Evolutionary conservation across 495 filamentous ascomycete genomes (phyloP), one percentile per base, ranked within the genome.

Genomic region (Aspergillus haitiensis): DNA sequence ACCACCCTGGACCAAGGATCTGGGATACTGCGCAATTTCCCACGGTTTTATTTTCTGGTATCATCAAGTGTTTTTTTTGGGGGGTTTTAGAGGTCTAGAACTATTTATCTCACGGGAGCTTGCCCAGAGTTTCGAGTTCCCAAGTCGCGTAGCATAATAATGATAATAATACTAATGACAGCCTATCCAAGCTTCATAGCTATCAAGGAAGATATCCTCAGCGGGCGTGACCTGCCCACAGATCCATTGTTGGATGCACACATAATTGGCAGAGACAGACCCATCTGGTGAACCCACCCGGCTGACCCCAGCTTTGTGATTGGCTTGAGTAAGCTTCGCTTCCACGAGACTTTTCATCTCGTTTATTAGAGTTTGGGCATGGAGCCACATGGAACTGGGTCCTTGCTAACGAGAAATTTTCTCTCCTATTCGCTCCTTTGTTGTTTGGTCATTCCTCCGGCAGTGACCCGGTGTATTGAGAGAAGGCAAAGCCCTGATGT

Each of bases 281-380:
- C 55, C 44, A 49, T 49, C 15, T 12, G 44, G 33, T 18, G 31
- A 47, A 44, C 32, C 44, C 44, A 47, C 44, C 44, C n/a, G 44
- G 10, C 27, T 8, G 27, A 5, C 6, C 13, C 9, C 7, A 18
- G 10, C 9, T 16, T 11, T 6, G 27, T 65, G 63, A 62, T 62
- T 62, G 56, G 16, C 46, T 18, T 39, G 36, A 15, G 15, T 35
- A 34, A 56, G 56, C 47, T 59, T 65, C 55, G 56, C 56, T 59
- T 65, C 56, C 63, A 59, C 63, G 63, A 65, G 63, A 62, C 54
- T 36, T 34, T 16, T 37, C 47, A 21, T 48, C 55, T 66, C 58
- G 61, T 64, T 46, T 67, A 64, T 57, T 67, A 64, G 55, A 58
- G 64, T 67, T 64, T 64, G 55, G 40, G 39, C 27, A 34, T 58